These are phyloP conservation scores for Dendrothele bispora DNA, from an alignment of 768 basidiomycete species.

Conservation along the genomic window DNA sequence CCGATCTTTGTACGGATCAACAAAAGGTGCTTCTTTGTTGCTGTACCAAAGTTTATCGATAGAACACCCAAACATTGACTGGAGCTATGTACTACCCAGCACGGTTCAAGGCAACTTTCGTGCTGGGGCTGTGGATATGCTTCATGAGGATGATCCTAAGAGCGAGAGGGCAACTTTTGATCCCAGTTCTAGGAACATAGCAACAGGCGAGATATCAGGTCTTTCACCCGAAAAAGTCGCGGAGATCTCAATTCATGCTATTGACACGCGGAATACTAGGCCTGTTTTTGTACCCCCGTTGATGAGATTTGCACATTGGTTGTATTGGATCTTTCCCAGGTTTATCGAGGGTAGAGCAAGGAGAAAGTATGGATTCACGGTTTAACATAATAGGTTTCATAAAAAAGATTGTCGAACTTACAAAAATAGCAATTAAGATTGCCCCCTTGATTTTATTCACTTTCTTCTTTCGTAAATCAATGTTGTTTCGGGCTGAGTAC, in stretches of 20 bases:
- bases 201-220: conserved; percentile 54
- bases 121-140: conserved; percentile 71
- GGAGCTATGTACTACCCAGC: conserved; percentile 61
- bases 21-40: conserved; percentile 76
- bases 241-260: conserved; percentile 52
- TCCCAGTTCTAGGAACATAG: conserved; percentile 31
- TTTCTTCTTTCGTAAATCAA: too few species aligned
- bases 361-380: conserved; percentile 62
- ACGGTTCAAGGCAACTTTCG: conserved; percentile 81
- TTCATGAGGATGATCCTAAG: conserved; percentile 38
- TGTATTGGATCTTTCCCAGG: conserved; percentile 66
- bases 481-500: too few species aligned
- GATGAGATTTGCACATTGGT: conserved; percentile 47
- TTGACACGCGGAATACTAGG: conserved; percentile 60
- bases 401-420: too few species aligned
- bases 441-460: too few species aligned
- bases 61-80: conserved; percentile 70
- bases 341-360: conserved; percentile 58
- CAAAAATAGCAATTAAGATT: too few species aligned
- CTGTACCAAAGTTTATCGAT: conserved; percentile 81
- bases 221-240: conserved; percentile 64
- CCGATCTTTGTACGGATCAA: conserved; percentile 79
- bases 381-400: not conserved
- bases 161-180: conserved; percentile 7
- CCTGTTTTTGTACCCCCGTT: conserved; percentile 56